These are phyloP conservation scores for Taphrina pruni DNA, from an alignment of 1,139 yeast species.

Conservation along the genomic window DNA sequence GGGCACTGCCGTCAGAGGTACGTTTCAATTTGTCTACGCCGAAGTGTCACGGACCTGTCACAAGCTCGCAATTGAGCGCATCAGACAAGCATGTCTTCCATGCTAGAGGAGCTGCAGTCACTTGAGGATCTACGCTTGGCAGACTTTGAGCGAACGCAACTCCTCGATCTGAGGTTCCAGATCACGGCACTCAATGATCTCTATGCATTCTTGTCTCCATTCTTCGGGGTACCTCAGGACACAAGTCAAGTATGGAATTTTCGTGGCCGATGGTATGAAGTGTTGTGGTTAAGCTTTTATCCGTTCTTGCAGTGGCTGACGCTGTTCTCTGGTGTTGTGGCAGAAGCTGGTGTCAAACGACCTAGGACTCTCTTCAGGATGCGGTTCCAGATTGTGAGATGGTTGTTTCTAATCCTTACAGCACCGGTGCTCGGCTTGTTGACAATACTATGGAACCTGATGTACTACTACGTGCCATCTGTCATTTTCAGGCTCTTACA, in stretches of 20 bases:
- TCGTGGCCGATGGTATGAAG: slow-evolving; percentile 6
- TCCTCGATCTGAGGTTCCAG: slow-evolving; percentile 5
- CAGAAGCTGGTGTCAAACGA: not conserved
- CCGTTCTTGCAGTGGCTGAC: slow-evolving; percentile 15
- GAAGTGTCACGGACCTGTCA: not conserved
- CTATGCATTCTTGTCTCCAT: not conserved
- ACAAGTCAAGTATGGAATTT: not conserved
- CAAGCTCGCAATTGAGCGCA: not conserved
- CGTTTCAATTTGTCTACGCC: too few relatives aligned
- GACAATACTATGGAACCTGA: slow-evolving; percentile 11
- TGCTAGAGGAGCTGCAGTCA: not conserved
- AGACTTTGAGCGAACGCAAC: slow-evolving; percentile 32
- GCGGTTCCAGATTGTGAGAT: not conserved
- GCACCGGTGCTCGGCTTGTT: slow-evolving; percentile 3
- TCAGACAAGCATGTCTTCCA: not conserved
- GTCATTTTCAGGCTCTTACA: not conserved
- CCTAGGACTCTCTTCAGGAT: not conserved
- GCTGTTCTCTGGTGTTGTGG: slow-evolving; percentile 6
- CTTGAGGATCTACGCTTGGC: slow-evolving; percentile 24
- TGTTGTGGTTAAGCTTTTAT: slow-evolving; percentile 13
- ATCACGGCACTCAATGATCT: not conserved
- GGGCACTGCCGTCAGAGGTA: not conserved
- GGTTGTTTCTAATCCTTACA: not conserved
- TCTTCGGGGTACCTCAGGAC: not conserved
- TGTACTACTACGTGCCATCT: not conserved